Conservation (phyloP, 129 eudicot species). For the Erigeron canadensis region DNA sequence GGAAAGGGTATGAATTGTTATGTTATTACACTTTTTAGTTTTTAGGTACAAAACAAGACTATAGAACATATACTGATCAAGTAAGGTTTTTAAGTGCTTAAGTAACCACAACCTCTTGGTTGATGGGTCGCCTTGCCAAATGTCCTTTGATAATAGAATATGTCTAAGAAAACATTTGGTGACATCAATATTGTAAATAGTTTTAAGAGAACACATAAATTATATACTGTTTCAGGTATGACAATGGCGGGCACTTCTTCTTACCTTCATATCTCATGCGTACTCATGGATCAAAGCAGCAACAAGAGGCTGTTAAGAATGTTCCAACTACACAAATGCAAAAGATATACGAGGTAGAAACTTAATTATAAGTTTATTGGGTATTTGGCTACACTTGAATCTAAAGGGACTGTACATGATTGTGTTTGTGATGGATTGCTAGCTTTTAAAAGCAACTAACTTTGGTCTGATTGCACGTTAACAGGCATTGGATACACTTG, state of each 20-base stretch:
- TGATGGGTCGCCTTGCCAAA: too few relatives aligned
- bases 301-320: constrained; percentile 66
- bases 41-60: neutral
- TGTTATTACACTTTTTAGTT: constrained; percentile 6
- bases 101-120: neutral
- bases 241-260: constrained; percentile 80
- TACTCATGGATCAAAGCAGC: constrained; percentile 85
- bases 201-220: neutral
- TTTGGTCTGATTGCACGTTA: constrained; percentile 15
- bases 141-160: too few relatives aligned
- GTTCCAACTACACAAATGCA: constrained; percentile 72
- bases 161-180: neutral
- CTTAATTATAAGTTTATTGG: neutral
- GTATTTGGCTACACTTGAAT: neutral
- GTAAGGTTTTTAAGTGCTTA: neutral
- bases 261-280: constrained; percentile 92
- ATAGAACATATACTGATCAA: too few relatives aligned
- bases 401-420: neutral
- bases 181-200: neutral
- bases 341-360: constrained; percentile 64
- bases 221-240: constrained; percentile 58
- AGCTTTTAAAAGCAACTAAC: too few relatives aligned
- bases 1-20: constrained; percentile 71
- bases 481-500: constrained; percentile 94
- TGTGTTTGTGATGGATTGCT: neutral